phyloP scores from a whole-genome alignment of 2,329 filamentous ascomycete genomes.

The Colletotrichum sp. region DNA sequence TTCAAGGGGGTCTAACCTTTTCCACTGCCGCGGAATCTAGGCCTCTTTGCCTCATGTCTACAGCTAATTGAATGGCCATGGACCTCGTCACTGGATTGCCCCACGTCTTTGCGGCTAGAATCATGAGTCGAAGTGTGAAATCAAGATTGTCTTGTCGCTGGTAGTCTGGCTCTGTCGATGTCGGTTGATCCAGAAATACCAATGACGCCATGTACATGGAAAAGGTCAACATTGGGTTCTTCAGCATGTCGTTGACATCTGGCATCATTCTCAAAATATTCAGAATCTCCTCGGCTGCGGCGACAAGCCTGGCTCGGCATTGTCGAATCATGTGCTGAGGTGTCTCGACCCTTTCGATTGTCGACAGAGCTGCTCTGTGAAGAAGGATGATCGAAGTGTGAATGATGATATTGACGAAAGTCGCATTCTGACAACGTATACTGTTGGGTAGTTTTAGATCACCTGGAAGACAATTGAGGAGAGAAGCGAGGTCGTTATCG shows the following conservation, averaged over 20 bases:
- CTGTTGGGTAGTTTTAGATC: conserved; percentile 64
- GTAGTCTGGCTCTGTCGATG: conserved; percentile 51
- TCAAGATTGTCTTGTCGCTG: conserved; percentile 58
- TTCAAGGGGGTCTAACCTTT: conserved; percentile 17
- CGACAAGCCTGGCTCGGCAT: conserved; percentile 70
- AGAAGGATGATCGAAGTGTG: conserved; percentile 73
- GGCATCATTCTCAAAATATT: conserved; percentile 70
- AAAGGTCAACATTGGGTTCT: conserved; percentile 75
- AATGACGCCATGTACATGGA: conserved; percentile 74
- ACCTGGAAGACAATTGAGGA: conserved; percentile 63
- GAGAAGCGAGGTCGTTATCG: conserved; percentile 67
- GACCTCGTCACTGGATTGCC: conserved; percentile 73
- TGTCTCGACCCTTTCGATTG: conserved; percentile 62
- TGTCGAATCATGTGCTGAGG: conserved; percentile 54
- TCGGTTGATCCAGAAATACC: conserved; percentile 72
- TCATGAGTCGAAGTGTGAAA: conserved; percentile 72
- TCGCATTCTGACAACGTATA: conserved; percentile 62
- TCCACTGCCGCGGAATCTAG: conserved; percentile 27
- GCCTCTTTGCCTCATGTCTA: conserved; percentile 58
- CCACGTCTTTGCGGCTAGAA: conserved; percentile 58
- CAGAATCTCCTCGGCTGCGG: conserved; percentile 70
- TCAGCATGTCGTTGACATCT: conserved; percentile 44
- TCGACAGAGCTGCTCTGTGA: conserved; percentile 74
- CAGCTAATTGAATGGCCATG: conserved; percentile 71
- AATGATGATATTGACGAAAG: conserved; percentile 68